A percentile compares a stretch with the other conserved stretches of the same genome.
phyloP scores from a whole-genome alignment of 768 basidiomycete species.

The Tricholoma bakamatsutake region DNA sequence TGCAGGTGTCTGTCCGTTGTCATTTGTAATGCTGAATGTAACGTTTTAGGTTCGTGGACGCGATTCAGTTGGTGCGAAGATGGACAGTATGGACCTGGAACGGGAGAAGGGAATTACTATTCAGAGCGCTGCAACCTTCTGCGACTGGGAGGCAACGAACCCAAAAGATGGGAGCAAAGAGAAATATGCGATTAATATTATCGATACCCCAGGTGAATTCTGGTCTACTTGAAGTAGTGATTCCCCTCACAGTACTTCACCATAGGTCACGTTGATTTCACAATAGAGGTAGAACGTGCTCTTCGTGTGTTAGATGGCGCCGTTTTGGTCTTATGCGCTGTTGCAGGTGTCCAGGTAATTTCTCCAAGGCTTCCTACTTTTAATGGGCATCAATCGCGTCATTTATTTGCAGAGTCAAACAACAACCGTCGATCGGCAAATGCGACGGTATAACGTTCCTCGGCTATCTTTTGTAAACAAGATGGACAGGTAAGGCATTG shows the following conservation, averaged over 20 bases:
- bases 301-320: conserved; percentile 95
- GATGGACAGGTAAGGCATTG: conserved; percentile 68
- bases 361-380: neutral
- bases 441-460: conserved; percentile 95
- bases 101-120: conserved; percentile 99
- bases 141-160: conserved; percentile 83
- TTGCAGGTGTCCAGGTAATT: conserved; percentile 86
- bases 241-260: conserved; percentile 2
- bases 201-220: conserved; percentile 86
- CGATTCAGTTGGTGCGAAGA: conserved; percentile 96
- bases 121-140: conserved; percentile 97
- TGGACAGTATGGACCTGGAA: conserved; percentile 99
- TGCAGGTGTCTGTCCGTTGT: conserved; percentile 15
- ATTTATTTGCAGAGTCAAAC: conserved; percentile 74
- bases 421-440: conserved; percentile 97
- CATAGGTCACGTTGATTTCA: conserved; percentile 96
- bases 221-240: neutral
- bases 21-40: conserved; percentile 3
- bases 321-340: conserved; percentile 92
- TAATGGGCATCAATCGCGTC: neutral
- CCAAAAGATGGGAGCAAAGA: conserved; percentile 56
- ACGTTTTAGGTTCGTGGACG: conserved; percentile 73
- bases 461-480: conserved; percentile 97
- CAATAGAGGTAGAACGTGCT: conserved; percentile 97
- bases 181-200: conserved; percentile 94